Base-by-base conservation (phyloP, 768 basidiomycete species). In the Coprinellus micaceus region DNA sequence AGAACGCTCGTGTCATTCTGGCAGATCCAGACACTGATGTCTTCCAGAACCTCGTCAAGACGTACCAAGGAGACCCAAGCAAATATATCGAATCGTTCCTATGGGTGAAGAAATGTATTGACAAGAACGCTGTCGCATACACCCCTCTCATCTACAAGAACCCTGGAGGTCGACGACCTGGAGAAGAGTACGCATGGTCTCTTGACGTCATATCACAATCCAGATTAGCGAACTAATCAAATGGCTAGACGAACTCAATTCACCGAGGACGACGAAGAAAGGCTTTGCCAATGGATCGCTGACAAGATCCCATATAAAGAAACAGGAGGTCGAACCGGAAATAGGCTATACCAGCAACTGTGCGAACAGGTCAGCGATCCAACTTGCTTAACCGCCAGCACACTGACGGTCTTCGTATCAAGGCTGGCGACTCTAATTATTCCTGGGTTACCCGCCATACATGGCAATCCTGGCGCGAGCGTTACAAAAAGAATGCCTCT, bases 381-480 rank as follows among this genome's bases (percentile, higher is more conserved):
- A 12, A 10, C n/a, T 44, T 47, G 21, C 15, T 41, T 19, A n/a
- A n/a, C n/a, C n/a, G n/a, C n/a, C n/a, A n/a, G n/a, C n/a, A n/a
- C n/a, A n/a, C n/a, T n/a, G n/a, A n/a, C n/a, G n/a, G n/a, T n/a
- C n/a, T n/a, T n/a, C n/a, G n/a, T n/a, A n/a, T n/a, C n/a, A n/a
- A 91, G 89, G 75, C 74, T 47, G 70, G 71, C 49, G 86, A 90
- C 58, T 85, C 88, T 1, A 88, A 89, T 59, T 91, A 83, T 63
- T 75, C 80, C 0, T 92, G 90, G 90, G 91, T 91, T 19, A 77
- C 75, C 24, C 84, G 89, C 15, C 90, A 93, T 66, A 91, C 89
- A 2, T 93, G 90, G 90, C 89, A 91, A 61, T 93, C 90, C 15
- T 93, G 90, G 90, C 82, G 91, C 25, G 90, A 93, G 65, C 78